A percentile compares a stretch with the other conserved stretches of the same genome.
Conservation (phyloP, 2,329 filamentous ascomycete genomes). For the Fusarium brevicatenulatum region DNA sequence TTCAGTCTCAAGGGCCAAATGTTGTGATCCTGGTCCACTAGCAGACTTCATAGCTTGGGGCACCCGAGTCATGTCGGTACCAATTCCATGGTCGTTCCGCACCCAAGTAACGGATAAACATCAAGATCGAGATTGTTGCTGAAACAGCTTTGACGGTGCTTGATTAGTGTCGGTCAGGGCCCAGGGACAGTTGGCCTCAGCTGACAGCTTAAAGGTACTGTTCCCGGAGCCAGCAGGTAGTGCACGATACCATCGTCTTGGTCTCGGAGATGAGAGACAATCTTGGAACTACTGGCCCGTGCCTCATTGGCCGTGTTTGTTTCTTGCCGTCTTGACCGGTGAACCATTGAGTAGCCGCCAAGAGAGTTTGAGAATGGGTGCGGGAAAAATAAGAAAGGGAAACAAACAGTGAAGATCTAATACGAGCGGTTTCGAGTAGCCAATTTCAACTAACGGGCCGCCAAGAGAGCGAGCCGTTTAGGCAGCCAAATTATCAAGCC, state of each 20-base stretch:
- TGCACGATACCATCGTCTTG: slow-evolving; percentile 2
- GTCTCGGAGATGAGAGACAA: slow-evolving; percentile 13
- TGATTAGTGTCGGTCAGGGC: slow-evolving; percentile 2
- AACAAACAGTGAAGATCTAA: neutral
- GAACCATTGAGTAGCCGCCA: neutral
- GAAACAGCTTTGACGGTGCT: slow-evolving; percentile 6
- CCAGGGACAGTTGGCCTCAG: slow-evolving; percentile 8
- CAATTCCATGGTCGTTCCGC: slow-evolving; percentile 21
- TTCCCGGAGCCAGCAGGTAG: slow-evolving; percentile 9
- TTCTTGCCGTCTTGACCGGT: neutral
- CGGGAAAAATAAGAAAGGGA: neutral
- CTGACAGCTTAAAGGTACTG: slow-evolving; percentile 3
- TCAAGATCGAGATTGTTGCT: slow-evolving; percentile 17
- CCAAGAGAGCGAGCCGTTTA: neutral
- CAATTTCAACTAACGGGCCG: neutral
- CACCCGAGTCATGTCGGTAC: slow-evolving; percentile 8
- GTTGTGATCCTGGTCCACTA: slow-evolving; percentile 13
- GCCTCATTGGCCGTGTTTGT: slow-evolving; percentile 4
- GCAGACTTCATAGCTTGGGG: neutral
- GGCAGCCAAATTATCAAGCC: neutral
- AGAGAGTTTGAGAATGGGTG: neutral
- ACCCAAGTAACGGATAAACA: neutral
- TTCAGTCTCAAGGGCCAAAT: neutral
- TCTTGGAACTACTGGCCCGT: slow-evolving; percentile 30
- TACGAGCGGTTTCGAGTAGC: neutral